A percentile compares a stretch with the other conserved stretches of the same genome.
These are phyloP conservation scores for Leccinum pellstonianum DNA, from an alignment of 768 basidiomycete species.

Conservation along the genomic window DNA sequence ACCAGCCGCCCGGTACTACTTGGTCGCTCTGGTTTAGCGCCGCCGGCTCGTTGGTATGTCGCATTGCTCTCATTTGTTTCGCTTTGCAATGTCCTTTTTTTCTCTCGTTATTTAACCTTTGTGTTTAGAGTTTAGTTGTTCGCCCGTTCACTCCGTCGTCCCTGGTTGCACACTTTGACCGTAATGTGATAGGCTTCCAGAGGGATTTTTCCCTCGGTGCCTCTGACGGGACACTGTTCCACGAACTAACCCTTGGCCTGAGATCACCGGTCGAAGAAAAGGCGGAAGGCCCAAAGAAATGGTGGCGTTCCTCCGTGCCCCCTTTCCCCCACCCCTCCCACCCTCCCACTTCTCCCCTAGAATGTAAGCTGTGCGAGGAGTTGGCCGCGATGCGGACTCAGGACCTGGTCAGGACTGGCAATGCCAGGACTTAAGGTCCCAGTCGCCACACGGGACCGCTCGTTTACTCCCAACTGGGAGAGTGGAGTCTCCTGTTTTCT, in stretches of 20 bases:
- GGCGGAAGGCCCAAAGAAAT: not conserved
- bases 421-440: not conserved
- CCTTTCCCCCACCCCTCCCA: not conserved
- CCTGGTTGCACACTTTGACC: conserved; percentile 1
- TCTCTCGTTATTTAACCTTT: not conserved
- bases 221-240: not conserved
- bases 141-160: conserved; percentile 1
- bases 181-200: not conserved
- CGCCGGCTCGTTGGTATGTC: conserved; percentile 7
- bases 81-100: not conserved
- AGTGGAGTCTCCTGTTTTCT: not conserved
- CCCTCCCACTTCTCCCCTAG: not conserved
- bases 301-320: conserved; percentile 3
- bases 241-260: not conserved
- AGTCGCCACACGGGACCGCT: not conserved
- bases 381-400: not conserved
- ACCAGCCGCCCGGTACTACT: not conserved
- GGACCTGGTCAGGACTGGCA: not conserved
- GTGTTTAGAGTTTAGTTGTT: not conserved
- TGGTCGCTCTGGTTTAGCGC: not conserved
- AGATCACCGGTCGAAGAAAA: conserved; percentile 2
- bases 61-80: not conserved
- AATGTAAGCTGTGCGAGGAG: not conserved
- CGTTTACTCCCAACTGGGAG: not conserved
- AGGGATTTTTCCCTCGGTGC: not conserved